Percentiles rank a stretch among this genome's conserved stretches.
Evolutionary conservation across 345 rosid species (phyloP).

Genomic region (Theobroma cacao): DNA sequence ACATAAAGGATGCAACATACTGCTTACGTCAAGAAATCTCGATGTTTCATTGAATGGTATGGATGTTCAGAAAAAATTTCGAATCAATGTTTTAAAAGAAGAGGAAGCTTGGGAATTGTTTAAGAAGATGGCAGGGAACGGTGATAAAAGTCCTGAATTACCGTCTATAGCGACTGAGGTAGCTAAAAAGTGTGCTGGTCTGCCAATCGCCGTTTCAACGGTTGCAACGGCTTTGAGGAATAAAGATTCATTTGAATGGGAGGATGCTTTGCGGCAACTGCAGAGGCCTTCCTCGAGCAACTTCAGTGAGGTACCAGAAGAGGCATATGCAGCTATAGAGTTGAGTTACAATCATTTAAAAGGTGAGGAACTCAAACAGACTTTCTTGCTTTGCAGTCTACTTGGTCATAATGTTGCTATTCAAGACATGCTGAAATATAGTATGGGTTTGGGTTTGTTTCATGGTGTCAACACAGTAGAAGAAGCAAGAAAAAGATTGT

Average conservation of each 20-base stretch:
- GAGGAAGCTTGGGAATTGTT: background rate
- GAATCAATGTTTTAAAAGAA: background rate
- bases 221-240: background rate
- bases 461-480: background rate
- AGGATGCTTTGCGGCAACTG: background rate
- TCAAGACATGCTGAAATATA: background rate
- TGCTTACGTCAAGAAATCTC: background rate
- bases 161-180: background rate
- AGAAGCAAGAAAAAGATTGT: background rate
- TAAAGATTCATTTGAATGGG: background rate
- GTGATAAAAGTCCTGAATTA: background rate
- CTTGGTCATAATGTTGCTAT: background rate
- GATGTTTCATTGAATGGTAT: background rate
- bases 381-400: slow-evolving; percentile 14
- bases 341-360: slow-evolving; percentile 1
- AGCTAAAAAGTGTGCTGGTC: background rate
- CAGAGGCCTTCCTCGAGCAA: background rate
- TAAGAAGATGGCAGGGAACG: background rate
- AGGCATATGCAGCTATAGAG: background rate
- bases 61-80: background rate
- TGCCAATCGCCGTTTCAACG: background rate
- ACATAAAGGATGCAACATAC: background rate
- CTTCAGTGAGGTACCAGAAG: background rate
- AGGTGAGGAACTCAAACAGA: slow-evolving; percentile 2
- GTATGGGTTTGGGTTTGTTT: slow-evolving; percentile 16